Evolutionary conservation across 257 asterid species (phyloP).

Genomic region (Lycium ferocissimum): DNA sequence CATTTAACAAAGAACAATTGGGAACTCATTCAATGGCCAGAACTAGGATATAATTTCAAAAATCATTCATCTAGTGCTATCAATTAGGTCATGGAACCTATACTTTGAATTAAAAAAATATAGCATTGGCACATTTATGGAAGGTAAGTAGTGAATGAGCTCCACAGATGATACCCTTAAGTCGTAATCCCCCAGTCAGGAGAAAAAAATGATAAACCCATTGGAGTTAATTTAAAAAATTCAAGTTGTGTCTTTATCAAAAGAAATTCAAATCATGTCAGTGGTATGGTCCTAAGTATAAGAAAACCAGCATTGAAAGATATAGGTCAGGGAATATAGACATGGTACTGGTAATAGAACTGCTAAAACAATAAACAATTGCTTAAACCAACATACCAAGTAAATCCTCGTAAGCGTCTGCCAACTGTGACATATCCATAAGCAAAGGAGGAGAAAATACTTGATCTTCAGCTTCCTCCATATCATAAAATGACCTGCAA

Average conservation of each 20-base stretch:
- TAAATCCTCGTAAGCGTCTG: slow-evolving; percentile 89
- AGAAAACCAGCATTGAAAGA: background rate
- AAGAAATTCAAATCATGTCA: background rate
- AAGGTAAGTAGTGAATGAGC: background rate
- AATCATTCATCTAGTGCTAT: slow-evolving; percentile 11
- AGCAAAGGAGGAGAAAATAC: slow-evolving; percentile 94
- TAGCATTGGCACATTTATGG: slow-evolving; percentile 22
- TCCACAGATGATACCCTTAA: background rate
- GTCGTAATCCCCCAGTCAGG: background rate
- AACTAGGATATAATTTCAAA: background rate
- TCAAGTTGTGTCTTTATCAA: too few relatives aligned
- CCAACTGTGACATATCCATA: slow-evolving; percentile 75
- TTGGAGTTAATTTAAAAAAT: background rate
- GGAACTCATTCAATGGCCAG: background rate
- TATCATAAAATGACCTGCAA: slow-evolving; percentile 72
- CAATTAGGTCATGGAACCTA: background rate
- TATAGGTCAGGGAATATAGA: background rate
- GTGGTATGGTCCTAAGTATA: background rate
- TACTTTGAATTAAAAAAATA: background rate
- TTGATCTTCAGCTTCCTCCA: slow-evolving; percentile 81
- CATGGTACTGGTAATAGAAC: background rate
- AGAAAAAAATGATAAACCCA: background rate
- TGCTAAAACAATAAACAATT: slow-evolving; percentile 13
- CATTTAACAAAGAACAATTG: slow-evolving; percentile 10
- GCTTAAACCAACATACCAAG: slow-evolving; percentile 68